Conservation (phyloP, 2,329 filamentous ascomycete species). For the Cryphonectria naterciae region DNA sequence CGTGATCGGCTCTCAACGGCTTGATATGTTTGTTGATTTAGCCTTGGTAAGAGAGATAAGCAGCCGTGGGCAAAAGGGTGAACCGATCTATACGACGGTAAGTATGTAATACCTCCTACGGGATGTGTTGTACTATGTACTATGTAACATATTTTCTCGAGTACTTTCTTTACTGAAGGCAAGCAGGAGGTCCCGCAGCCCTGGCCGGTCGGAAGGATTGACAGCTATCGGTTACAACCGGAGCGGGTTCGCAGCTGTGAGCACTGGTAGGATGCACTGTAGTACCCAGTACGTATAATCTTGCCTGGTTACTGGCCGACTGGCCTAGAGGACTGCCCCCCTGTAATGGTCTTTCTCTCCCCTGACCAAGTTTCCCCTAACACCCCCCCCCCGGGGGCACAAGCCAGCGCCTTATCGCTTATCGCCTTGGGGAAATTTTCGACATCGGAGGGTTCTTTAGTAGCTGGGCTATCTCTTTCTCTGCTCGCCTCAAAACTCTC, state of each 20-base stretch:
- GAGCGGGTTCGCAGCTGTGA: constrained; percentile 6
- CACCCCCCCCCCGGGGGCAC: not conserved
- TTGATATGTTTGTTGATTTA: not conserved
- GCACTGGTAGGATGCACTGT: not conserved
- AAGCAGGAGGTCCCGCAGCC: no score
- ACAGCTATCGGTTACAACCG: constrained; percentile 13
- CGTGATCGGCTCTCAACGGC: constrained; percentile 9
- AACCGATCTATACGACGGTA: not conserved
- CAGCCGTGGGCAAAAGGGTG: not conserved
- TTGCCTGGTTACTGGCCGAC: not conserved
- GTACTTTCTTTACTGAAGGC: no score
- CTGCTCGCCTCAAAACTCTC: not conserved
- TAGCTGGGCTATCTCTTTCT: not conserved
- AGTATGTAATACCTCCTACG: not conserved
- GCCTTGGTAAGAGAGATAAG: not conserved
- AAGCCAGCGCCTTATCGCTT: constrained; percentile 5
- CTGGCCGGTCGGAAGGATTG: constrained; percentile 3
- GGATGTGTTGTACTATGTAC: not conserved
- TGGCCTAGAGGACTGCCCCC: not conserved
- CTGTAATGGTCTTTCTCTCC: not conserved
- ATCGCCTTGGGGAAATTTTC: constrained; percentile 8
- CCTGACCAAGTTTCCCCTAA: no score
- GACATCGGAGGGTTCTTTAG: constrained; percentile 4
- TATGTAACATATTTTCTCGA: no score
- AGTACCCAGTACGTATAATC: not conserved